These are phyloP conservation scores for Mycocentrospora acerina DNA, from an alignment of 2,329 filamentous ascomycete genomes.

Conservation along the genomic window DNA sequence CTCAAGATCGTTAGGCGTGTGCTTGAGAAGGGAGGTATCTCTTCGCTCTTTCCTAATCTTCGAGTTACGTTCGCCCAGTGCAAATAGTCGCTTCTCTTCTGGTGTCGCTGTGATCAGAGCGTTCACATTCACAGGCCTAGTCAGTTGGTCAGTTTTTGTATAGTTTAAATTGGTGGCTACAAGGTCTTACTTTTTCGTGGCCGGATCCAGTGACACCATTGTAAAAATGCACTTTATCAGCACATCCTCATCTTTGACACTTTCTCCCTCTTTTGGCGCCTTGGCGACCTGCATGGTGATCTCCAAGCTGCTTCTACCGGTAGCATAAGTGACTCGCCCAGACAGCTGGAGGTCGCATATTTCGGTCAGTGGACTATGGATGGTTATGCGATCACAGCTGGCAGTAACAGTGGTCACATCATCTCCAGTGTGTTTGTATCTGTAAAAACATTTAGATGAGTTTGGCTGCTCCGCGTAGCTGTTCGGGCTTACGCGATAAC, in stretches of 20 bases:
- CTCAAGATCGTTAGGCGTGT: conserved; percentile 70
- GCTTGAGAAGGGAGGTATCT: conserved; percentile 62
- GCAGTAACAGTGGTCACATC: conserved; percentile 64
- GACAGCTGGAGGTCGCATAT: conserved; percentile 78
- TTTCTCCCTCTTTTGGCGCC: conserved; percentile 60
- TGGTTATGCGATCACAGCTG: conserved; percentile 64
- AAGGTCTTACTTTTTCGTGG: conserved; percentile 58
- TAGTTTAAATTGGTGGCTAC: background rate
- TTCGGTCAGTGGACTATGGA: conserved; percentile 71
- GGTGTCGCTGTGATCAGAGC: conserved; percentile 63
- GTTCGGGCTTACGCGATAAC: conserved; percentile 64
- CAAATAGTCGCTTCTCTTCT: conserved; percentile 65
- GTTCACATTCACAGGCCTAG: conserved; percentile 61
- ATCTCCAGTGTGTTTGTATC: conserved; percentile 69
- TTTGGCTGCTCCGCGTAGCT: conserved; percentile 52
- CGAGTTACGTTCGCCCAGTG: conserved; percentile 65
- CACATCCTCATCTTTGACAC: conserved; percentile 60
- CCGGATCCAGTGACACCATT: conserved; percentile 73
- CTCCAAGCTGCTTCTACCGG: conserved; percentile 71
- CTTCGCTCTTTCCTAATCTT: conserved; percentile 65
- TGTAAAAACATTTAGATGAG: conserved; percentile 18
- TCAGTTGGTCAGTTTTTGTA: background rate
- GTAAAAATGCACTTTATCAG: conserved; percentile 74
- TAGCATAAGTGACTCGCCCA: conserved; percentile 69
- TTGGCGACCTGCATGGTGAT: conserved; percentile 74